Evolutionary conservation across 805 yeast species (phyloP), one percentile per base, ranked within the genome.

Genomic region (Pichia sporocuriosa): DNA sequence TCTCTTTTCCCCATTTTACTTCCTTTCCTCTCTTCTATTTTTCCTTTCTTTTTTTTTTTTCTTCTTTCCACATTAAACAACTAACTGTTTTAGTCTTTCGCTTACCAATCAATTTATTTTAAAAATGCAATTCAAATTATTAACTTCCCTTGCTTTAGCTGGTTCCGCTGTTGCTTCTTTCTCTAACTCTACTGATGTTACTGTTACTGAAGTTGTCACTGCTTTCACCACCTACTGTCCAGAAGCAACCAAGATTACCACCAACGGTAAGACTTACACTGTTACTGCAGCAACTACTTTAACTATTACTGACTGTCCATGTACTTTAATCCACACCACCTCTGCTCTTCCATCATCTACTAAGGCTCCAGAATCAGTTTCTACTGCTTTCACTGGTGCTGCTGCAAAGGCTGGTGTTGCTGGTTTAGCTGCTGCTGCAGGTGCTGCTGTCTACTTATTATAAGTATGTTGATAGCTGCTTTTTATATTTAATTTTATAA

Each of bases 301-400:
- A 57, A 84, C 93, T 63, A 73, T 84, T 76, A 82, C 94, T 57
- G 81, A 85, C 73, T 79, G 84, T 67, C 89, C 89, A 62, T 85
- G 95, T 73, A 83, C 90, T 59, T 57, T 78, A 58, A 54, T 55
- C 39, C 37, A 47, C 47, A 53, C 62, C 42, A 42, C 55, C 44
- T 48, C 58, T 47, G 48, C 54, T 24, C 28, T 56, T 34, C 20
- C 50, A 11, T 7, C 46, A 6, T 10, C 54, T 32, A 37, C 53
- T 8, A 10, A 54, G 30, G 38, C 53, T 29, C 37, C 53, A 22
- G 27, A 48, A 11, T 28, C 56, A n/a, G 43, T 53, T 5, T 35
- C 59, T 16, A 33, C 54, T 26, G 29, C 29, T 13, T 26, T 50
- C 35, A 31, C 57, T 34, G 51, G 50, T 49, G 65, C 51, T 51